Evolutionary conservation across 371 early-diverging fungal genomes (phyloP), one percentile per base, ranked within the genome.

Genomic region (Mucor indicus): DNA sequence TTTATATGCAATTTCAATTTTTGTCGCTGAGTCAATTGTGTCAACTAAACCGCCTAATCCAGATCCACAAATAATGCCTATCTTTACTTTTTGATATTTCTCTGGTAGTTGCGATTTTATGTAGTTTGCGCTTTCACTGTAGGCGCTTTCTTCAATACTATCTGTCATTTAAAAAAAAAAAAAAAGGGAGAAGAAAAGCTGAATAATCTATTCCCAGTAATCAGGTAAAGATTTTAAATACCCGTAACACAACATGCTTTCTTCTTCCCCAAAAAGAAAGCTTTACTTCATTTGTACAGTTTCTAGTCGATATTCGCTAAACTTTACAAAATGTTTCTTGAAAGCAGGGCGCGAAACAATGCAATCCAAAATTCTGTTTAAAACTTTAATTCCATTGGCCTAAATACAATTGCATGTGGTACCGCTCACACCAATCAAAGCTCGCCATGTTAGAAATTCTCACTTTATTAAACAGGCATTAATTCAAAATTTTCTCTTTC

Each of bases 31-130:
- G 42, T 86, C 85, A 22, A 95, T 79, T 27, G 84, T 83, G 36
- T 84, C 78, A 22, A 85, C 93, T 23, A 96, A 82, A 30, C 91
- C 87, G 55, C 93, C 89, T 30, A 96, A 80, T 12, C 96, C 96
- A 33, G 90, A 87, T 32, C 96, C 96, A 66, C 96, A 96, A 59
- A 96, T 83, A 44, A 96, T 86, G 51, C 86, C 94, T 43, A 95
- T 72, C 50, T 83, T 72, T 35, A 64, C 65, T 24, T 41, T 48
- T 15, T 73, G 55, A 30, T 71, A 72, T 8, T 64, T 47, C 3
- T 62, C 50, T 2, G 77, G 73, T 3, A 77, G 35, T 2, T 42
- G 50, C 5, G 57, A 36, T 4, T 45, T 43, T 13, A 72, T 43
- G 45, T 53, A 72, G 0, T 62, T 45, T 1, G 48, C 50, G 36